Percentiles rank a stretch among this genome's conserved stretches.
These are phyloP conservation scores for Lichtheimia corymbifera DNA, from an alignment of 371 early-diverging fungal genomes.

Conservation along the genomic window DNA sequence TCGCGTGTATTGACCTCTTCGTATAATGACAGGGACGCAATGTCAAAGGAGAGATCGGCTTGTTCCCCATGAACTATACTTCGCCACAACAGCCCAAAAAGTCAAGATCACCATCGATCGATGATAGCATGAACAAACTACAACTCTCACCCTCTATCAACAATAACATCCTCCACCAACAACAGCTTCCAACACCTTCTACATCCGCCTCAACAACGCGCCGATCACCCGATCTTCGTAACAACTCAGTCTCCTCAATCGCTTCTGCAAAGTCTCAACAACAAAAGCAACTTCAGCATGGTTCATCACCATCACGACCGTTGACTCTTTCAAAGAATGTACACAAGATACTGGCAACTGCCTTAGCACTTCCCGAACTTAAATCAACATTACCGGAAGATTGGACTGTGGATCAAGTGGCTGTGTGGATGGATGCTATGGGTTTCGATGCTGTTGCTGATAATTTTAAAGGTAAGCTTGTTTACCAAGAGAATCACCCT, in stretches of 20 bases:
- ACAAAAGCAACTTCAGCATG: background rate
- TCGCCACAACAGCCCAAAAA: constrained; percentile 13
- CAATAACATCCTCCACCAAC: background rate
- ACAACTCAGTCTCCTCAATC: background rate
- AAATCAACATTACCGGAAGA: constrained; percentile 24
- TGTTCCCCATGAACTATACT: constrained; percentile 69
- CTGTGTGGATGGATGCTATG: constrained; percentile 30
- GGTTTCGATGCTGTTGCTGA: constrained; percentile 52
- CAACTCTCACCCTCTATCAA: background rate
- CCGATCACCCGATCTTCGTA: background rate
- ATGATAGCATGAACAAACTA: background rate
- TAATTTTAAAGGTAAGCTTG: constrained; percentile 51
- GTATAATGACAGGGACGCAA: constrained; percentile 37
- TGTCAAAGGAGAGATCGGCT: constrained; percentile 58
- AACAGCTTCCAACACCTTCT: constrained; percentile 10
- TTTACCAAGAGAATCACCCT: background rate
- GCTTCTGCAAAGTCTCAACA: background rate
- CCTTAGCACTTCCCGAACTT: constrained; percentile 14
- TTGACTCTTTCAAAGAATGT: constrained; percentile 12
- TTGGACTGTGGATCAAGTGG: constrained; percentile 40
- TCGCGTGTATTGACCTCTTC: constrained; percentile 89
- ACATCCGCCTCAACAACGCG: constrained; percentile 14
- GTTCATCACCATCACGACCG: constrained; percentile 11
- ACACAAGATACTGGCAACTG: constrained; percentile 16
- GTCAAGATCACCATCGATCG: background rate